Base-by-base conservation (phyloP, 2,329 filamentous ascomycete genomes). In the Scytalidium sp. region DNA sequence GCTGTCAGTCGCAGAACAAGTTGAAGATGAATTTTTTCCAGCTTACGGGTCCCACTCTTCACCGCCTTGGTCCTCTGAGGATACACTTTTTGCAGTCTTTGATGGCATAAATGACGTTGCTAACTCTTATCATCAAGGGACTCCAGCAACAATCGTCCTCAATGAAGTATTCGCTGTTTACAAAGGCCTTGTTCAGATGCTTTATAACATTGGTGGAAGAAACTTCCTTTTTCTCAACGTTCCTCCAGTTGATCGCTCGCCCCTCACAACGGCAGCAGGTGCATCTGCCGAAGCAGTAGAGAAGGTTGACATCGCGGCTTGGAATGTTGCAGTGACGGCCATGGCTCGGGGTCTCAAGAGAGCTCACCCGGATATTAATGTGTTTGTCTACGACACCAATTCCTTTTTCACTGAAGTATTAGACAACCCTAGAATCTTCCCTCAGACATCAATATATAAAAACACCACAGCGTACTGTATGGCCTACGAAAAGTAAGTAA, bases 161-260 rank as follows among this genome's bases (percentile, higher is more conserved):
- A 67, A 73, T 43, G 56, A 63, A n/a, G 70, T 75, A 3, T 70
- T 77, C n/a, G 64, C 60, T 1, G 67, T 69, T 19, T 77, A 76
- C 48, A 68, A 68, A 11, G 58, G 56, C 3, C 61, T 76, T 1
- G 59, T 75, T 0, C 64, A 72, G 47, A 49, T 70, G 19, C 65
- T 87, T 6, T 82, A 82, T 54, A 60, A 66, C 2, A 67, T 70
- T 2, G 82, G 82, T 0, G 74, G 74, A 2, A 68, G 81, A 4
- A 82, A 83, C 48, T 85, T 85, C 52, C 69, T 76, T 2, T 73
- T 85, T 46, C 53, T 86, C 23, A 82, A 75, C 46, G 80, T 84
- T 0, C 83, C 83, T 2, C 78, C 77, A 1, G 64, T 84, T 3
- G 73, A 85, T 49, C 70, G 76, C 9, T 74, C 74, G 32, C 81